Conservation (phyloP, 176 grass and related monocot species). For the Oryza glaberrima region DNA sequence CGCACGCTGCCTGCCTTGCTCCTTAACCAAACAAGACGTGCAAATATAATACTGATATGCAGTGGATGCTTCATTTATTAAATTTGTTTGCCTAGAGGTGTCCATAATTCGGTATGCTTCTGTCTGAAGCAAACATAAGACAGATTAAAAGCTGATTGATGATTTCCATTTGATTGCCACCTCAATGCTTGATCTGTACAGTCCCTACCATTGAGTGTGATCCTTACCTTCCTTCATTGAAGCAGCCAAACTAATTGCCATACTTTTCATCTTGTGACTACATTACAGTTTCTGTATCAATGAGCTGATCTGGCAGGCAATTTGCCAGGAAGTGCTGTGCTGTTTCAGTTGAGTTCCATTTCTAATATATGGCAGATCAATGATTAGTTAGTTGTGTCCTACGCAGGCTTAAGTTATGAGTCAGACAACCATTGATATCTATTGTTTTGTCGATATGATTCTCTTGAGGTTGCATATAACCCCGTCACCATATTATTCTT, state of each 20-base stretch:
- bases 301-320: slow-evolving; percentile 14
- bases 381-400: slow-evolving; percentile 11
- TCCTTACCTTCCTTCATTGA: slow-evolving; percentile 9
- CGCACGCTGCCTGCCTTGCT: slow-evolving; percentile 34
- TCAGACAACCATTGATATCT: not conserved
- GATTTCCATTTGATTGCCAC: not conserved
- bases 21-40: slow-evolving; percentile 35
- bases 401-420: slow-evolving; percentile 9
- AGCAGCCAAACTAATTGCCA: slow-evolving; percentile 21
- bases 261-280: not conserved
- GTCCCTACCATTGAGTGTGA: not conserved
- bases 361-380: not conserved
- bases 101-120: slow-evolving; percentile 43
- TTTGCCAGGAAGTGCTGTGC: not conserved
- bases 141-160: slow-evolving; percentile 14
- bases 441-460: not conserved
- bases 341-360: slow-evolving; percentile 10
- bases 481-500: not conserved
- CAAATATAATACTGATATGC: slow-evolving; percentile 51
- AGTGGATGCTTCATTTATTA: slow-evolving; percentile 7
- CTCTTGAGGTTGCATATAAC: not conserved
- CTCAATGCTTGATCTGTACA: slow-evolving; percentile 26
- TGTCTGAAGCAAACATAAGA: slow-evolving; percentile 49
- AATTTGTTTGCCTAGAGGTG: slow-evolving; percentile 29
- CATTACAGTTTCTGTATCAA: not conserved